Percentiles rank a stretch among this genome's conserved stretches.
Conservation (phyloP, 1,139 yeast genomes). For the Saccharomyces hybrid region DNA sequence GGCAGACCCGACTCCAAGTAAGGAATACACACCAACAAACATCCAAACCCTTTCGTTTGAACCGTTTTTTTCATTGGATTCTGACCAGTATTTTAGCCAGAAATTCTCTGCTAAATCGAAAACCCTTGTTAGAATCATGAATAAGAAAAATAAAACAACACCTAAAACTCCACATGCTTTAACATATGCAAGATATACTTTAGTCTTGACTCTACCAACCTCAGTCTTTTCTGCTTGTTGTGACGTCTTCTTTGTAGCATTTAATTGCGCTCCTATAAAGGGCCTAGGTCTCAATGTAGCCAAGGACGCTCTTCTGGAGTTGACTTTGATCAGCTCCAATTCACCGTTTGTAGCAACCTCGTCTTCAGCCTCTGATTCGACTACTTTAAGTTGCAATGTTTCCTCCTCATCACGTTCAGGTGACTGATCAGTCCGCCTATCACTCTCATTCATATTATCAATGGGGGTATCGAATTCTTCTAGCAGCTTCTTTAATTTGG, state of each 20-base stretch:
- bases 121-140: constrained; percentile 40
- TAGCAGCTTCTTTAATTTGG: constrained; percentile 38
- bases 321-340: constrained; percentile 10
- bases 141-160: constrained; percentile 39
- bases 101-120: constrained; percentile 45
- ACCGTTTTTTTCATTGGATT: constrained; percentile 41
- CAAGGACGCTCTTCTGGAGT: constrained; percentile 54
- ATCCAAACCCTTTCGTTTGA: constrained; percentile 40
- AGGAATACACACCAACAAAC: constrained; percentile 54
- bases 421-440: constrained; percentile 1
- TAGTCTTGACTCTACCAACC: constrained; percentile 59
- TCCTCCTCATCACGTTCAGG: constrained; percentile 1
- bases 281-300: constrained; percentile 40
- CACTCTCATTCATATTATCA: constrained; percentile 4
- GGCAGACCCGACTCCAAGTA: constrained; percentile 49
- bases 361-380: constrained; percentile 3
- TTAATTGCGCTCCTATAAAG: constrained; percentile 17
- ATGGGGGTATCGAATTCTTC: constrained; percentile 45
- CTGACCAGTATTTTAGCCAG: constrained; percentile 60
- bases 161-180: constrained; percentile 57
- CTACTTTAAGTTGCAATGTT: constrained; percentile 2
- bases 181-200: constrained; percentile 55
- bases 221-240: constrained; percentile 40
- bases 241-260: constrained; percentile 31
- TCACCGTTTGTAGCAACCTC: constrained; percentile 11